Conservation (phyloP, 352 stramenopile species). For the Globisporangium cylindrosporum region DNA sequence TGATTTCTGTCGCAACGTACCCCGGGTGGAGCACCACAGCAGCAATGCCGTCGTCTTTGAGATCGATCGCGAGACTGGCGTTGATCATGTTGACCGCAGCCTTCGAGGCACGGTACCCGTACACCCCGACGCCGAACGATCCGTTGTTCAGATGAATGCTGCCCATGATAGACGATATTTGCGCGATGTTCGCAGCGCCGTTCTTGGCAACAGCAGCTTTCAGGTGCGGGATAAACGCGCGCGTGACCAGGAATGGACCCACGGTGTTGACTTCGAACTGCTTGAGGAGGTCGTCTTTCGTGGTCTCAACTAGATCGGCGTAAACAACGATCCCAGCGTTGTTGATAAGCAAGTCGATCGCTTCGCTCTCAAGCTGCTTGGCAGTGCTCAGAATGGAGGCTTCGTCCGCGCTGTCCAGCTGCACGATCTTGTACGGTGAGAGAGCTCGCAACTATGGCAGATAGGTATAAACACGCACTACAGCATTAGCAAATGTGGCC, state of each 20-base stretch:
- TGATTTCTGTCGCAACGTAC: no score
- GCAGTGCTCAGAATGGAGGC: slow-evolving; percentile 19
- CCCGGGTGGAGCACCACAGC: no score
- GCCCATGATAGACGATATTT: slow-evolving; percentile 25
- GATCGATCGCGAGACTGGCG: no score
- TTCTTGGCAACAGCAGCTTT: slow-evolving; percentile 11
- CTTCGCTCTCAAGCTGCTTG: slow-evolving; percentile 16
- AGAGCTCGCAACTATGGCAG: background rate
- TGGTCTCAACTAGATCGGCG: slow-evolving; percentile 5
- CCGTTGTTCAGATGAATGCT: slow-evolving; percentile 17
- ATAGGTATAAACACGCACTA: no score
- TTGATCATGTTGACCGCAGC: no score
- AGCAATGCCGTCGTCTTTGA: no score
- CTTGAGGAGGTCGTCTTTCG: slow-evolving; percentile 21
- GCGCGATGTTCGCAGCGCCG: slow-evolving; percentile 20
- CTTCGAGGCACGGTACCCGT: no score
- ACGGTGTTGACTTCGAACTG: slow-evolving; percentile 43
- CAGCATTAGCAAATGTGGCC: no score
- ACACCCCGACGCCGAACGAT: slow-evolving; percentile 13
- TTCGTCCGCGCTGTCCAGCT: slow-evolving; percentile 24
- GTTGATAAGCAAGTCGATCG: slow-evolving; percentile 43
- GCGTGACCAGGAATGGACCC: slow-evolving; percentile 33
- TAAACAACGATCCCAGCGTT: slow-evolving; percentile 28
- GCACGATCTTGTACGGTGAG: slow-evolving; percentile 19
- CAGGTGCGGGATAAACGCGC: slow-evolving; percentile 24